Evolutionary conservation across 208 protist genomes (phyloP).

Genomic region (Trypanosoma scelopori): DNA sequence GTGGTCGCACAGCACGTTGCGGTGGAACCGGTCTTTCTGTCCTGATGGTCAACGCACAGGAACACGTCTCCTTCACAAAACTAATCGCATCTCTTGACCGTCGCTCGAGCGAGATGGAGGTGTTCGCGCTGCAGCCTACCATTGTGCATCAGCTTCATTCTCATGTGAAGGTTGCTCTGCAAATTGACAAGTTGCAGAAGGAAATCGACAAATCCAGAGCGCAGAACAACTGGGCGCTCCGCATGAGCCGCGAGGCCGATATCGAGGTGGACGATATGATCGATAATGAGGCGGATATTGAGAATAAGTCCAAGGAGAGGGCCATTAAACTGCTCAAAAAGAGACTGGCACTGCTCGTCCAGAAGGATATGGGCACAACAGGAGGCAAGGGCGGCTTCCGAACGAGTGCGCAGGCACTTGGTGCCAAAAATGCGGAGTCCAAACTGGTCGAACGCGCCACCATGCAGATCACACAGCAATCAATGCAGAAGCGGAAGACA

Average conservation of each 20-base stretch:
- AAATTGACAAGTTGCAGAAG: constrained; percentile 88
- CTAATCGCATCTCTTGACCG: constrained; percentile 76
- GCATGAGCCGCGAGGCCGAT: constrained; percentile 73
- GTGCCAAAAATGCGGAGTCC: constrained; percentile 70
- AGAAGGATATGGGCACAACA: constrained; percentile 69
- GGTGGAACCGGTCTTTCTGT: constrained; percentile 79
- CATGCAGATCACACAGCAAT: constrained; percentile 20
- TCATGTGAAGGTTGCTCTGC: constrained; percentile 71
- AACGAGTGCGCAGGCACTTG: constrained; percentile 65
- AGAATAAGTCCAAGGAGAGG: constrained; percentile 71
- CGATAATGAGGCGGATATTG: constrained; percentile 65
- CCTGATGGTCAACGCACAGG: constrained; percentile 83
- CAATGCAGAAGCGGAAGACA: background rate
- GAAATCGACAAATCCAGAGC: constrained; percentile 80
- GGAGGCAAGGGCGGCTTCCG: constrained; percentile 87
- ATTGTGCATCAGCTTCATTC: constrained; percentile 80
- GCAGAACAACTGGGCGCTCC: constrained; percentile 67
- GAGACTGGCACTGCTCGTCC: constrained; percentile 52
- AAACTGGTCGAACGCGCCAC: constrained; percentile 64
- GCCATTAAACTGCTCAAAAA: constrained; percentile 74
- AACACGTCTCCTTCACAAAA: constrained; percentile 87
- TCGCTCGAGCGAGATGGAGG: constrained; percentile 59
- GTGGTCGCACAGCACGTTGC: constrained; percentile 95
- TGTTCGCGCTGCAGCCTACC: constrained; percentile 77
- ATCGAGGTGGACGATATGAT: constrained; percentile 85